Evolutionary conservation across 768 basidiomycete species (phyloP).

Genomic region (Xerocomellus chrysenteron): DNA sequence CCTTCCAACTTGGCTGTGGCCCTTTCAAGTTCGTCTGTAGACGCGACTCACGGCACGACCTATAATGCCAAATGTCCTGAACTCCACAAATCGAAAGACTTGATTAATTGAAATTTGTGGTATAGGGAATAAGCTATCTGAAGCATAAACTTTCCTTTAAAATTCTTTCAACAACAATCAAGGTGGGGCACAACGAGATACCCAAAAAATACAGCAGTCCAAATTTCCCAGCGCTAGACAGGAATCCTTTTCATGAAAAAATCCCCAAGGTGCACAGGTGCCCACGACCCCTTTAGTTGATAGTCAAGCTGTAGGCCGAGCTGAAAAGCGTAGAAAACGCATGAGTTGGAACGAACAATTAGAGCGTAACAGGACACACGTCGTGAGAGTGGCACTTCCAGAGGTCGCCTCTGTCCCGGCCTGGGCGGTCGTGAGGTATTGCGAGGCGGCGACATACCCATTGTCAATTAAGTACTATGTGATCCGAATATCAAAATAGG

Average conservation of each 20-base stretch:
- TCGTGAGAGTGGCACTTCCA: slow-evolving; percentile 54
- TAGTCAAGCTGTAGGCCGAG: slow-evolving; percentile 39
- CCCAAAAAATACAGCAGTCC: not conserved
- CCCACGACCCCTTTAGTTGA: not conserved
- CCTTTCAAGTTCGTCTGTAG: too few relatives aligned
- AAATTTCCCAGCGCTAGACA: not conserved
- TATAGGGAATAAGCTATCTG: not conserved
- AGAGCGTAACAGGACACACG: slow-evolving; percentile 37
- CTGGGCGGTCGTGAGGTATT: slow-evolving; percentile 59
- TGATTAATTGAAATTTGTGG: not conserved
- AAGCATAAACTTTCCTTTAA: not conserved
- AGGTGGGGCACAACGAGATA: not conserved
- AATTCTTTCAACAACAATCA: not conserved
- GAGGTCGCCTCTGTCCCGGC: slow-evolving; percentile 65
- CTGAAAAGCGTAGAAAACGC: slow-evolving; percentile 22
- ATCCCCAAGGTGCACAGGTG: not conserved
- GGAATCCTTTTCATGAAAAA: not conserved
- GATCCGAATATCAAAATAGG: not conserved
- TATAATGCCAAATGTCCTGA: not conserved
- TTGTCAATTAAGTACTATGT: slow-evolving; percentile 51
- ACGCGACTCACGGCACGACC: too few relatives aligned
- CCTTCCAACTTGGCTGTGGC: too few relatives aligned
- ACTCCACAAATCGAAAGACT: not conserved
- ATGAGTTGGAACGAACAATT: not conserved
- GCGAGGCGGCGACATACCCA: slow-evolving; percentile 47